These are phyloP conservation scores for Neoarthrinium moseri DNA, from an alignment of 2,329 filamentous ascomycete genomes.

Conservation along the genomic window DNA sequence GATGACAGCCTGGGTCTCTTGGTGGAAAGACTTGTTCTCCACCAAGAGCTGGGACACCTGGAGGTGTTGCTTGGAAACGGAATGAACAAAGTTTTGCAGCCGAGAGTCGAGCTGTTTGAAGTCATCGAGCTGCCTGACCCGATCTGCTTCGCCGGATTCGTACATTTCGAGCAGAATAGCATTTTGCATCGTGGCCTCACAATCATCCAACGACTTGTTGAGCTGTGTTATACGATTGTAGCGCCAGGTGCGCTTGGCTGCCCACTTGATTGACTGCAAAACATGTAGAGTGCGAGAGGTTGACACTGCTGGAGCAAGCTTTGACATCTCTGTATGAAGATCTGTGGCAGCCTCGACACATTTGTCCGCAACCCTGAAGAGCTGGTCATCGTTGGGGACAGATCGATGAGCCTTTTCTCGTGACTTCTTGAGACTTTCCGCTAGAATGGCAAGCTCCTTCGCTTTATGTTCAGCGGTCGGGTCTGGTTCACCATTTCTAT, in stretches of 20 bases:
- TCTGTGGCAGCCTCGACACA: not conserved
- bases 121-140: not conserved
- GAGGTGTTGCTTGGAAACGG: not conserved
- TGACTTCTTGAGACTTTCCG: not conserved
- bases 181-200: not conserved
- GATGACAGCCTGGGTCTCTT: not conserved
- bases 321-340: not conserved
- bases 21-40: not conserved
- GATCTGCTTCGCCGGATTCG: not conserved
- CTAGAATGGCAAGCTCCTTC: not conserved
- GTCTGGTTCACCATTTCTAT: not conserved
- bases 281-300: not conserved
- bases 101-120: not conserved
- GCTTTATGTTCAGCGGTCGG: not conserved
- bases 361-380: not conserved
- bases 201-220: not conserved
- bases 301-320: not conserved
- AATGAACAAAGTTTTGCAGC: not conserved
- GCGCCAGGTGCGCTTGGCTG: not conserved
- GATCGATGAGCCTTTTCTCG: not conserved
- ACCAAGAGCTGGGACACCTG: not conserved
- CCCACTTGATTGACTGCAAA: not conserved
- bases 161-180: not conserved
- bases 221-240: not conserved
- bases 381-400: not conserved